These are phyloP conservation scores for Westerdykella sp. DNA, from an alignment of 2,329 filamentous ascomycete species.

Conservation along the genomic window DNA sequence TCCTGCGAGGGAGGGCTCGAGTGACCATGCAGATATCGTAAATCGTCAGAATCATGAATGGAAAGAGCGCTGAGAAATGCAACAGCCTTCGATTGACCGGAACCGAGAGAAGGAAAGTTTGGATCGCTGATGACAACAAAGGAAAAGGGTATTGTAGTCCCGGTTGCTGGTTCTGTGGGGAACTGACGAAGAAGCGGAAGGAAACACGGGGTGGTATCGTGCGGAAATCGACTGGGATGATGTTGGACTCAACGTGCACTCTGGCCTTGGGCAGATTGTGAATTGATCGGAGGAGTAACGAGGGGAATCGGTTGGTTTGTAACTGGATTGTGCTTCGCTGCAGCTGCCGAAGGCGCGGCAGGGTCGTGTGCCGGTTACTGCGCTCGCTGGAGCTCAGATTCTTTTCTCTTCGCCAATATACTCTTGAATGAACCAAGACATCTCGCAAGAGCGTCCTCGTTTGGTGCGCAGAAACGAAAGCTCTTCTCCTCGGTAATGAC, in stretches of 20 bases:
- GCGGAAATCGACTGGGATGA: not conserved
- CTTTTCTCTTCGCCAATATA: slow-evolving; percentile 63
- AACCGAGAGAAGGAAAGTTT: not conserved
- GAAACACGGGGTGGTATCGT: not conserved
- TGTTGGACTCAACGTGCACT: not conserved
- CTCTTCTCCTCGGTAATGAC: slow-evolving; percentile 83
- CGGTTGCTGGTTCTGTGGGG: not conserved
- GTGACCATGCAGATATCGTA: not conserved
- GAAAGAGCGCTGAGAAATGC: not conserved
- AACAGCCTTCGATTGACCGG: not conserved
- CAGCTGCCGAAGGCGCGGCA: not conserved
- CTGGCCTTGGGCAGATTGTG: not conserved
- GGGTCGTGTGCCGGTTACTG: slow-evolving; percentile 5
- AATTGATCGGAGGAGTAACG: not conserved
- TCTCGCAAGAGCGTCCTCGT: slow-evolving; percentile 75
- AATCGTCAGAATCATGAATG: not conserved
- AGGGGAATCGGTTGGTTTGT: not conserved
- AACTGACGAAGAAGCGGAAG: not conserved
- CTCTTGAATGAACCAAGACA: slow-evolving; percentile 92
- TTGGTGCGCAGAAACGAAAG: slow-evolving; percentile 52
- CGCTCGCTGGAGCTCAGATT: slow-evolving; percentile 33
- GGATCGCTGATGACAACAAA: not conserved
- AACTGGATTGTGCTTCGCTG: not conserved
- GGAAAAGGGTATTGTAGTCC: not conserved
- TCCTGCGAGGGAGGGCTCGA: not conserved